Evolutionary conservation across 1,284 basidiomycete species (phyloP).

Genomic region (Ustilago loliicola): DNA sequence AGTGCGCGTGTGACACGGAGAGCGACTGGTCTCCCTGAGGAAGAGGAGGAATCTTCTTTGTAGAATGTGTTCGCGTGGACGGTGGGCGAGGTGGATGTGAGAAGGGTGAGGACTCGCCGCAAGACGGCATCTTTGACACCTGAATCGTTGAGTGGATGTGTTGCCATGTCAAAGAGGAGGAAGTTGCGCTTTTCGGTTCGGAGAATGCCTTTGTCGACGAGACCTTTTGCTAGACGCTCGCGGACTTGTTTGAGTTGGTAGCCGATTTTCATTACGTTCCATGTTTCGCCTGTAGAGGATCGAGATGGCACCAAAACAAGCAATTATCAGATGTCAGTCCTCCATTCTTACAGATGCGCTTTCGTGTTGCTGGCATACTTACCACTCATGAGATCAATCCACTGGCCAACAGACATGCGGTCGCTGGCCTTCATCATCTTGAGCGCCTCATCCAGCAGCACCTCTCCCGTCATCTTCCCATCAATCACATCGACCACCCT

Average conservation of each 20-base stretch:
- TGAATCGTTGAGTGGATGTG: conserved; percentile 67
- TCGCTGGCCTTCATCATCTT: conserved; percentile 65
- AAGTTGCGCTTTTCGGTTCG: conserved; percentile 70
- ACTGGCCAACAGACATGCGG: conserved; percentile 61
- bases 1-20: conserved; percentile 62
- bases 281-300: conserved; percentile 54
- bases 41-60: conserved; percentile 51
- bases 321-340: too few relatives aligned
- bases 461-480: conserved; percentile 65
- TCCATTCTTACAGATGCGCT: too few relatives aligned
- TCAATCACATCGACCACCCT: conserved; percentile 65
- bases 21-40: conserved; percentile 33
- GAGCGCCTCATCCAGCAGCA: conserved; percentile 67
- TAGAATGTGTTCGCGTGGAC: conserved; percentile 60
- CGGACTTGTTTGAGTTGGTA: conserved; percentile 70
- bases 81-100: conserved; percentile 53
- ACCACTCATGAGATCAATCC: conserved; percentile 69
- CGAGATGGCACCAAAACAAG: too few relatives aligned
- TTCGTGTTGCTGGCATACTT: neutral
- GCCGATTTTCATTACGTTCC: conserved; percentile 69
- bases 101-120: conserved; percentile 60
- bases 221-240: conserved; percentile 68
- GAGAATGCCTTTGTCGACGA: conserved; percentile 69
- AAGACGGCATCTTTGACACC: conserved; percentile 67
- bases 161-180: conserved; percentile 70